phyloP scores from a whole-genome alignment of 2,329 filamentous ascomycete genomes.

The Phyllachora maydis region DNA sequence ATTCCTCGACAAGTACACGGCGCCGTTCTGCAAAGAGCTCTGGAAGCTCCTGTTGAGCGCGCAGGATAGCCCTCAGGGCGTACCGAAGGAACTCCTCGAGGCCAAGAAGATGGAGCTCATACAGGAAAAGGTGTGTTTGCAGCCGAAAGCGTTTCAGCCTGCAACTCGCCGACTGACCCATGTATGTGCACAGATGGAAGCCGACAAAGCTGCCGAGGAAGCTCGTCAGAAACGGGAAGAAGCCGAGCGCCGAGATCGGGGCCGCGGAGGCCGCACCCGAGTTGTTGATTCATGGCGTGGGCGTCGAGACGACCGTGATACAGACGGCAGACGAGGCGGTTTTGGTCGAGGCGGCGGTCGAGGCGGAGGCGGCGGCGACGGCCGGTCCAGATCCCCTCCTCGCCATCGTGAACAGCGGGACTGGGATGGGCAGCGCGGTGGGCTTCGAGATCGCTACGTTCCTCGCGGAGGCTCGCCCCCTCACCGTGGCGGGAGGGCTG shows the following conservation, averaged over 20 bases:
- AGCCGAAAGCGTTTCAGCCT: not conserved
- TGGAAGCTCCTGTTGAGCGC: constrained; percentile 87
- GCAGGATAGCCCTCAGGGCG: constrained; percentile 70
- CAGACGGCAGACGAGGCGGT: constrained; percentile 23
- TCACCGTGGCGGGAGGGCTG: too few species aligned
- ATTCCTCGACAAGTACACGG: constrained; percentile 83
- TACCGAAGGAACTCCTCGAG: constrained; percentile 84
- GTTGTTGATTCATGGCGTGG: constrained; percentile 33
- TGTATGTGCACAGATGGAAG: constrained; percentile 44
- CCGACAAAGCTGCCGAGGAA: constrained; percentile 63
- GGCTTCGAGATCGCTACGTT: constrained; percentile 28
- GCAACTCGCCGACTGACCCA: constrained; percentile 1
- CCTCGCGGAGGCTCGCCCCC: constrained; percentile 19
- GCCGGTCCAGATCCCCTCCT: constrained; percentile 25
- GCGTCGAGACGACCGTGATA: constrained; percentile 28
- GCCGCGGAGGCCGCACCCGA: constrained; percentile 22
- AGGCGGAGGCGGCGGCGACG: too few species aligned
- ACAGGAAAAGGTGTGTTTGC: constrained; percentile 60
- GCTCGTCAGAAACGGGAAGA: constrained; percentile 51
- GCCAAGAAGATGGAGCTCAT: constrained; percentile 91
- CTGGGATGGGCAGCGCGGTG: constrained; percentile 13
- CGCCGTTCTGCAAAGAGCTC: constrained; percentile 76
- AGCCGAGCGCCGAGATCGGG: constrained; percentile 44
- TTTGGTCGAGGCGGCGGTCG: constrained; percentile 22
- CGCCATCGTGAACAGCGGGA: constrained; percentile 21